Conservation (phyloP, 805 yeast species). For the Candida michaelii region DNA sequence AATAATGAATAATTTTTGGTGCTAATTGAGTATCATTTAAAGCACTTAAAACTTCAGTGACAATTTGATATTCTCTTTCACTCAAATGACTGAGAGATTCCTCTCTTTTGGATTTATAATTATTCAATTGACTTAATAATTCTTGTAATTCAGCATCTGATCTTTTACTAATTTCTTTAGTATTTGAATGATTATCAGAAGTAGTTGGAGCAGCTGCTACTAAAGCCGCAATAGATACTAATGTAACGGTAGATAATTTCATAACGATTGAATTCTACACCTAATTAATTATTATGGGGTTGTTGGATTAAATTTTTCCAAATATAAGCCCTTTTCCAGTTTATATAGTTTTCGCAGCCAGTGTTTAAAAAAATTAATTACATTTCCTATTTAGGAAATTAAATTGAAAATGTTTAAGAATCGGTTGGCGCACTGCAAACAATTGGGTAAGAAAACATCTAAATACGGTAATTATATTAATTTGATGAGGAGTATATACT, state of each 20-base stretch:
- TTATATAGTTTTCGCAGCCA: slow-evolving; percentile 8
- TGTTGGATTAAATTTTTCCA: background rate
- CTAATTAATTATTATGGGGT: background rate
- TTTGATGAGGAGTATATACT: slow-evolving; percentile 2
- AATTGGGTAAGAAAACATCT: slow-evolving; percentile 2
- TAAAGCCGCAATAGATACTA: slow-evolving; percentile 13
- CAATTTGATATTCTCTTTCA: slow-evolving; percentile 40
- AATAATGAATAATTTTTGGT: slow-evolving; percentile 33
- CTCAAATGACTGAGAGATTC: slow-evolving; percentile 24
- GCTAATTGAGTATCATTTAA: slow-evolving; percentile 37
- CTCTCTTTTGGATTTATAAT: slow-evolving; percentile 30
- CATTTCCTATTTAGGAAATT: slow-evolving; percentile 6
- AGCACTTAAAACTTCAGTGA: slow-evolving; percentile 39
- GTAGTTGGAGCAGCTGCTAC: slow-evolving; percentile 17
- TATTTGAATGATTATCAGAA: slow-evolving; percentile 8
- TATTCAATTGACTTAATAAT: slow-evolving; percentile 22
- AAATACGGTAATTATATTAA: slow-evolving; percentile 4
- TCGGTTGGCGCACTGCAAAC: background rate
- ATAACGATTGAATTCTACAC: slow-evolving; percentile 14
- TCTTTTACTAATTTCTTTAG: slow-evolving; percentile 17
- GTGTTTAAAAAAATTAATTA: background rate
- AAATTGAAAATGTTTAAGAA: background rate
- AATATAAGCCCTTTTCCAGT: slow-evolving; percentile 1
- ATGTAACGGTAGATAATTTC: slow-evolving; percentile 17
- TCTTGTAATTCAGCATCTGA: slow-evolving; percentile 19